A percentile compares a stretch with the other conserved stretches of the same genome.
Evolutionary conservation across 23 red algal genomes (phyloP).

Genomic region (Gracilariopsis chorda): DNA sequence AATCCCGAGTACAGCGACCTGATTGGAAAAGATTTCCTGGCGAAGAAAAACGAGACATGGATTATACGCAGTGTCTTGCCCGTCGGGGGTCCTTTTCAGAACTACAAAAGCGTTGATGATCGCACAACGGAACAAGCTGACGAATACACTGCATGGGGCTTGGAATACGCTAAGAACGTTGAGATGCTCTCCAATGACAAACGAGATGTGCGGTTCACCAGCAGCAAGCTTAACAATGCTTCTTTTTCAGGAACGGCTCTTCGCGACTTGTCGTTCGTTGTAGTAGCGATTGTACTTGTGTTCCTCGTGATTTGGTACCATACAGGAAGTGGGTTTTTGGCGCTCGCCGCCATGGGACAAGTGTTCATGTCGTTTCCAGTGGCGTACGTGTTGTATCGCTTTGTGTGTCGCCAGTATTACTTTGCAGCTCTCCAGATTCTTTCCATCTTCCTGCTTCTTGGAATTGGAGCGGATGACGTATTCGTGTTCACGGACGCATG

Average conservation of each 20-base stretch:
- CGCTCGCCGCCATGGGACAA: constrained; percentile 53
- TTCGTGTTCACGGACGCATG: constrained; percentile 81
- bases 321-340: constrained; percentile 51
- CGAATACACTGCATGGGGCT: constrained; percentile 1
- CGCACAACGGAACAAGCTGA: background rate
- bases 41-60: background rate
- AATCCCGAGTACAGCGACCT: background rate
- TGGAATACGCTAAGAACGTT: background rate
- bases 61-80: constrained; percentile 2
- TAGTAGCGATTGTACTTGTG: constrained; percentile 61
- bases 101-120: background rate
- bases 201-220: background rate
- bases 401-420: constrained; percentile 64
- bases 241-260: background rate
- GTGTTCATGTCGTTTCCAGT: constrained; percentile 71
- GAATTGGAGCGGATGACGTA: constrained; percentile 77
- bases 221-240: background rate
- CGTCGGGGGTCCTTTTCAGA: background rate
- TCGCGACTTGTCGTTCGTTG: constrained; percentile 46
- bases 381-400: constrained; percentile 55
- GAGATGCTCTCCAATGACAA: background rate
- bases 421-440: constrained; percentile 70
- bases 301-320: constrained; percentile 62
- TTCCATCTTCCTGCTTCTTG: constrained; percentile 64
- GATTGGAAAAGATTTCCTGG: constrained; percentile 15